Conservation (phyloP, 352 stramenopile genomes). For the Peronospora destructor region DNA sequence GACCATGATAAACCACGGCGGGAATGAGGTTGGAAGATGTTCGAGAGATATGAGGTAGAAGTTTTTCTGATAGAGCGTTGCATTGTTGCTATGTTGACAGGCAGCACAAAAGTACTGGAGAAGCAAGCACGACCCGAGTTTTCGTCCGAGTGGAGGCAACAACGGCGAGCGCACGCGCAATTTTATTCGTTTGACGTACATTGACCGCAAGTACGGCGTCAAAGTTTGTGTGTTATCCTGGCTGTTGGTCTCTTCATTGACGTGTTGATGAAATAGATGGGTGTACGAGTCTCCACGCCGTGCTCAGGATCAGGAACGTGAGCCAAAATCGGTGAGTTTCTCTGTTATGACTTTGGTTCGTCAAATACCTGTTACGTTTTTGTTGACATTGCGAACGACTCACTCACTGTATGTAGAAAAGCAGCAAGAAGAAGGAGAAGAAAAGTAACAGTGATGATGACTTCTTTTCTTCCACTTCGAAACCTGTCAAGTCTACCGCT, state of each 20-base stretch:
- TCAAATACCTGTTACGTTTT: background rate
- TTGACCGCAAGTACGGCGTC: slow-evolving; percentile 70
- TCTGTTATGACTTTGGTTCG: background rate
- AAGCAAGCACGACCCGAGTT: slow-evolving; percentile 74
- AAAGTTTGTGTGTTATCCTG: background rate
- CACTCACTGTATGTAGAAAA: slow-evolving; percentile 24
- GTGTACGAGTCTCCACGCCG: slow-evolving; percentile 67
- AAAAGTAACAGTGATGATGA: slow-evolving; percentile 30
- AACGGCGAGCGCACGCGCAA: slow-evolving; percentile 82
- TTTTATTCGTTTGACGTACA: slow-evolving; percentile 84
- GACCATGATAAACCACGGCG: slow-evolving; percentile 81
- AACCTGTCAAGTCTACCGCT: slow-evolving; percentile 20
- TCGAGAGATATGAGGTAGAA: background rate
- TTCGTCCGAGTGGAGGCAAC: slow-evolving; percentile 59
- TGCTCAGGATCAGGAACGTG: slow-evolving; percentile 36
- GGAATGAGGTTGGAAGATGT: slow-evolving; percentile 66
- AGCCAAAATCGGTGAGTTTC: slow-evolving; percentile 33
- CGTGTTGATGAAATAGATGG: slow-evolving; percentile 36
- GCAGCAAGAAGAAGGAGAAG: slow-evolving; percentile 44
- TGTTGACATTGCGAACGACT: slow-evolving; percentile 1
- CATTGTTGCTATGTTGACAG: slow-evolving; percentile 19
- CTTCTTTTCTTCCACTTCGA: slow-evolving; percentile 39
- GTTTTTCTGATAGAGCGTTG: slow-evolving; percentile 1
- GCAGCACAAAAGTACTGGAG: slow-evolving; percentile 82
- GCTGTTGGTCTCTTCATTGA: background rate